A percentile compares a stretch with the other conserved stretches of the same genome.
These are phyloP conservation scores for Zoysia matrella DNA, from an alignment of 202 grass and related monocot genomes.

Conservation along the genomic window DNA sequence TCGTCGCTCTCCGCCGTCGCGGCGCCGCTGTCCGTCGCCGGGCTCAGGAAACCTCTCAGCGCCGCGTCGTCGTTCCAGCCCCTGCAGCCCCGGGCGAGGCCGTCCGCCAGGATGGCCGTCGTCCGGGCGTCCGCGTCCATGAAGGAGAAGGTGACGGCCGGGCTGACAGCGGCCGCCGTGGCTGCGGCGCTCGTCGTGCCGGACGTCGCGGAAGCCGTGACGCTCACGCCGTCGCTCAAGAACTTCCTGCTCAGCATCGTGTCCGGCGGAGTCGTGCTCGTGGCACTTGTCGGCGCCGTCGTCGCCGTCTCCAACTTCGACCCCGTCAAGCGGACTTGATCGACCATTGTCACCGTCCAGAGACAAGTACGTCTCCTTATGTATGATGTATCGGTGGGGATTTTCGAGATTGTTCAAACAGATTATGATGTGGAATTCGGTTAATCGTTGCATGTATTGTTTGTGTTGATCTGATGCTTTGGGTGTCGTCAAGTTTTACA, in stretches of 20 bases:
- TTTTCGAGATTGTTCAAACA: not conserved
- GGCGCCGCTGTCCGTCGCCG: conserved; percentile 43
- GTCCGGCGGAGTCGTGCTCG: conserved; percentile 75
- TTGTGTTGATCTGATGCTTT: too few relatives aligned
- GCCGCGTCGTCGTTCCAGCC: conserved; percentile 37
- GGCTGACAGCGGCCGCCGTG: conserved; percentile 59
- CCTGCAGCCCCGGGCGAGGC: conserved; percentile 29
- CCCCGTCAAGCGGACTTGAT: conserved; percentile 78
- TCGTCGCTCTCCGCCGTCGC: conserved; percentile 37
- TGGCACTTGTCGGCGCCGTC: conserved; percentile 65
- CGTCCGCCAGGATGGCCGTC: conserved; percentile 43
- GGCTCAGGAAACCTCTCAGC: conserved; percentile 37
- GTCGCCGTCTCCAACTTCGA: conserved; percentile 89
- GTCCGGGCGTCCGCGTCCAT: conserved; percentile 51
- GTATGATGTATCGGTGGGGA: not conserved
- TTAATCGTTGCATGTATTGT: not conserved
- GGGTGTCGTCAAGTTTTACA: too few relatives aligned
- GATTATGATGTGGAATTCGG: conserved; percentile 1
- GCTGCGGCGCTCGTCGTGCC: conserved; percentile 66
- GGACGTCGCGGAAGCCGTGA: conserved; percentile 76
- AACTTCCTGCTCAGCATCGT: conserved; percentile 95
- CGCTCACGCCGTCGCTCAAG: conserved; percentile 78
- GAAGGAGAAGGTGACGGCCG: conserved; percentile 70
- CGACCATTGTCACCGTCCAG: not conserved
- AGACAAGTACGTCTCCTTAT: not conserved